Percentiles rank a stretch among this genome's conserved stretches.
Conservation (phyloP, 768 basidiomycete species). For the Dioszegia hungarica region DNA sequence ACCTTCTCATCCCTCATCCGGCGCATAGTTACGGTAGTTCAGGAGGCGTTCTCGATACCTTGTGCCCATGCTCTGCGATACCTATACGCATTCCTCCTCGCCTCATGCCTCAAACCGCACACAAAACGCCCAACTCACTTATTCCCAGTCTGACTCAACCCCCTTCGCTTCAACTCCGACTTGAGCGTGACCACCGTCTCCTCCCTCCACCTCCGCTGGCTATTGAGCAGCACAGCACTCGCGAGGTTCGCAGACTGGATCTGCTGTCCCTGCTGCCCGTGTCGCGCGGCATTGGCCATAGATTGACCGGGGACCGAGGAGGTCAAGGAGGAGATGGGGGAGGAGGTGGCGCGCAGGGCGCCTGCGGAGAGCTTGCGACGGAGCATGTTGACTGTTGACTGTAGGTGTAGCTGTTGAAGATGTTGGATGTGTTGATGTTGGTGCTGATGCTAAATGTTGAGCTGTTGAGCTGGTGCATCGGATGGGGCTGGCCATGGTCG, state of each 20-base stretch:
- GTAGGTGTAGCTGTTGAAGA: neutral
- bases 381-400: conserved; percentile 26
- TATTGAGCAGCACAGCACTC: conserved; percentile 40
- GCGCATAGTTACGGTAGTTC: no score
- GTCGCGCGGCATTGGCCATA: neutral
- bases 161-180: conserved; percentile 38
- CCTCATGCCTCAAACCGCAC: no score
- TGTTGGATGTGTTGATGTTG: neutral
- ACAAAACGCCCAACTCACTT: conserved; percentile 49
- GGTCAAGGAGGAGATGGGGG: conserved; percentile 3
- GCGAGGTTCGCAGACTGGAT: conserved; percentile 33
- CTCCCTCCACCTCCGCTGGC: conserved; percentile 40
- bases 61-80: no score
- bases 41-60: no score
- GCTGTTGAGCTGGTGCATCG: conserved; percentile 9
- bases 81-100: neutral
- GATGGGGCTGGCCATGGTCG: conserved; percentile 14
- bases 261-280: conserved; percentile 12
- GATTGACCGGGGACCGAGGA: neutral
- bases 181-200: conserved; percentile 43
- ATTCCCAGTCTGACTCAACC: conserved; percentile 46
- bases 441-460: neutral
- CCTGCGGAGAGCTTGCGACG: conserved; percentile 40
- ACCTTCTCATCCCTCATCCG: neutral
- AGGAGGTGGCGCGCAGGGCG: conserved; percentile 26